Evolutionary conservation across 73 alveolate species (phyloP).

Genomic region (Paramecium octaurelia): DNA sequence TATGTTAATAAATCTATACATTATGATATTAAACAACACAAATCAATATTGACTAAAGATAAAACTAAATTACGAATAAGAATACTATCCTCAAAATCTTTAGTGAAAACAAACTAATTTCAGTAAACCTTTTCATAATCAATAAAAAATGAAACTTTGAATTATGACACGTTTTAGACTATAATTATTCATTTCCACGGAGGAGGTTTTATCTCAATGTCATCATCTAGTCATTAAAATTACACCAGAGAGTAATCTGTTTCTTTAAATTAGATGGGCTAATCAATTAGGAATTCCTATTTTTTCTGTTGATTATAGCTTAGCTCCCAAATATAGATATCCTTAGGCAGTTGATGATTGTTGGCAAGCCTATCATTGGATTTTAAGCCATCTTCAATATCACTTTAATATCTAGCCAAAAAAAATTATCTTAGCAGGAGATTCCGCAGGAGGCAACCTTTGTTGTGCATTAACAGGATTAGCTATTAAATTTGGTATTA

Average conservation of each 20-base stretch:
- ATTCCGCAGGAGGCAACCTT: slow-evolving; percentile 63
- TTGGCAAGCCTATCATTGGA: slow-evolving; percentile 87
- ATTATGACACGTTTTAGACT: neutral
- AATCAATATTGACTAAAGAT: neutral
- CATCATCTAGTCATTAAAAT: slow-evolving; percentile 74
- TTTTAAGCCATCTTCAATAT: slow-evolving; percentile 60
- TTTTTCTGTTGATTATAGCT: slow-evolving; percentile 84
- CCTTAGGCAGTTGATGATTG: slow-evolving; percentile 86
- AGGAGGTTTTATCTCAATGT: slow-evolving; percentile 89
- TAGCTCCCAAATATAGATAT: slow-evolving; percentile 78
- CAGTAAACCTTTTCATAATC: neutral
- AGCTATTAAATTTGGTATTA: slow-evolving; percentile 74
- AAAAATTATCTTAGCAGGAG: slow-evolving; percentile 73
- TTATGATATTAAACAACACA: neutral
- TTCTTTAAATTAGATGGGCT: slow-evolving; percentile 65
- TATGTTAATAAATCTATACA: slow-evolving; percentile 24
- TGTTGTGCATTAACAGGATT: slow-evolving; percentile 81
- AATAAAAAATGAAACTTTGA: neutral
- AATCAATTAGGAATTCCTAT: slow-evolving; percentile 71
- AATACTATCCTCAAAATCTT: neutral
- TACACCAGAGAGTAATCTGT: slow-evolving; percentile 69
- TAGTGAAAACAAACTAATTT: neutral
- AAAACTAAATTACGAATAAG: neutral
- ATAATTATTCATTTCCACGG: slow-evolving; percentile 86
- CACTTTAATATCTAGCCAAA: slow-evolving; percentile 77